Conservation (phyloP, 805 yeast species). For the Clavispora fructus region DNA sequence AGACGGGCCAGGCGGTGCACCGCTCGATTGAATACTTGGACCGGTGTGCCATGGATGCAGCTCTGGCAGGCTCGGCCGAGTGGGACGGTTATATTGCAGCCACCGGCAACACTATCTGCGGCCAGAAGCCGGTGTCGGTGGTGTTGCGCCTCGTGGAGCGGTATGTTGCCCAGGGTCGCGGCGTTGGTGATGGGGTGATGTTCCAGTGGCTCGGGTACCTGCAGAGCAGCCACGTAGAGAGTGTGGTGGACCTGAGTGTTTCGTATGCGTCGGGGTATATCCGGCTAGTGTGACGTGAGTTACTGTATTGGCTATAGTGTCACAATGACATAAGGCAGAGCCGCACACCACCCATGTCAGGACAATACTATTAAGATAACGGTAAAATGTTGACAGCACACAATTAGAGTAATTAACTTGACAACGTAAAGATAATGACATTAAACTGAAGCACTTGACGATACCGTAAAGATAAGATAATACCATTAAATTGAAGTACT, state of each 20-base stretch:
- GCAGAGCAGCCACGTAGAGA: slow-evolving; percentile 59
- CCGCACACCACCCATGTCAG: too few species aligned
- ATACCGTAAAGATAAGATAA: too few species aligned
- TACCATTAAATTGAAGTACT: too few species aligned
- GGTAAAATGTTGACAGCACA: too few species aligned
- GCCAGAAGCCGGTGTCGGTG: slow-evolving; percentile 74
- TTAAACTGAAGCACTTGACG: too few species aligned
- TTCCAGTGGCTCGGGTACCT: slow-evolving; percentile 75
- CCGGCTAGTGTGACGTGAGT: background rate
- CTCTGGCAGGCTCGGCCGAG: slow-evolving; percentile 45
- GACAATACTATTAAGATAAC: too few species aligned
- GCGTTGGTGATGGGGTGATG: slow-evolving; percentile 16
- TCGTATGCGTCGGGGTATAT: slow-evolving; percentile 82
- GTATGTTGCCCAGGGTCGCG: slow-evolving; percentile 10
- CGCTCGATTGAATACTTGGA: slow-evolving; percentile 74
- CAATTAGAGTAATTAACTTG: too few species aligned
- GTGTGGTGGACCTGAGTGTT: slow-evolving; percentile 68
- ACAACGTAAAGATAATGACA: too few species aligned
- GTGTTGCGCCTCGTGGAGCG: slow-evolving; percentile 51
- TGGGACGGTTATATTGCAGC: slow-evolving; percentile 64
- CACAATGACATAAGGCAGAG: too few species aligned
- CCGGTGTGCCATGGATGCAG: slow-evolving; percentile 58
- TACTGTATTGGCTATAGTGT: too few species aligned
- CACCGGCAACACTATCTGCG: slow-evolving; percentile 91
- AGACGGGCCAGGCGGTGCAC: slow-evolving; percentile 21